Evolutionary conservation across 345 rosid species (phyloP).

Genomic region (Excoecaria cochinchinensis): DNA sequence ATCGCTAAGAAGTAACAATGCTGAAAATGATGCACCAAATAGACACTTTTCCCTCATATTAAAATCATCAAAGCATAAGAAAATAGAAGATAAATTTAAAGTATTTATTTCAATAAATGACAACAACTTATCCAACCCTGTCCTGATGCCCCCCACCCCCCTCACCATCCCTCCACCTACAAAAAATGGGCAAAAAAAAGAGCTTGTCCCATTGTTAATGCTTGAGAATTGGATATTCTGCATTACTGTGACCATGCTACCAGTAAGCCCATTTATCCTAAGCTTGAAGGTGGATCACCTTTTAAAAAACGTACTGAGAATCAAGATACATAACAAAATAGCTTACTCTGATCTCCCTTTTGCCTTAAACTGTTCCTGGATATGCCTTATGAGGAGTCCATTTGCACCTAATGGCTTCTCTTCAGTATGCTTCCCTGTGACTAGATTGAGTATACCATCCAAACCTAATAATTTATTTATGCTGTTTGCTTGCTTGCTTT

Average conservation of each 20-base stretch:
- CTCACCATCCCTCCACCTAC: neutral
- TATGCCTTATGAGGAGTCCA: slow-evolving; percentile 91
- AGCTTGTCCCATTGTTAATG: neutral
- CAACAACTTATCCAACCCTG: neutral
- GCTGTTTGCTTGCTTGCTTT: slow-evolving; percentile 72
- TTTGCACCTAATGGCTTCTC: slow-evolving; percentile 83
- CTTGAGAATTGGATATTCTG: neutral
- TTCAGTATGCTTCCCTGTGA: slow-evolving; percentile 84
- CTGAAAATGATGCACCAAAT: neutral
- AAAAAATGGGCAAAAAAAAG: neutral
- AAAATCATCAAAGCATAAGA: neutral
- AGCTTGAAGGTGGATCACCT: neutral
- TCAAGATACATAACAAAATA: slow-evolving; percentile 2
- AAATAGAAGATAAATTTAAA: neutral
- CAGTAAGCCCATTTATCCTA: neutral
- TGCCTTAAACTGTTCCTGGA: slow-evolving; percentile 99
- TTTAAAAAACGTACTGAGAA: neutral
- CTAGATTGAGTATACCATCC: slow-evolving; percentile 91
- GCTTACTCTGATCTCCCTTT: slow-evolving; percentile 98
- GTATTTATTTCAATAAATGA: neutral
- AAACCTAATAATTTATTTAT: slow-evolving; percentile 81
- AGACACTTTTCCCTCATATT: neutral
- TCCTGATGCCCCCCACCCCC: too few species aligned
- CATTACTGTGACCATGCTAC: neutral
- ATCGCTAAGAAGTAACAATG: neutral